These are phyloP conservation scores for Linum usitatissimum DNA, from an alignment of 345 rosid species.

Conservation along the genomic window DNA sequence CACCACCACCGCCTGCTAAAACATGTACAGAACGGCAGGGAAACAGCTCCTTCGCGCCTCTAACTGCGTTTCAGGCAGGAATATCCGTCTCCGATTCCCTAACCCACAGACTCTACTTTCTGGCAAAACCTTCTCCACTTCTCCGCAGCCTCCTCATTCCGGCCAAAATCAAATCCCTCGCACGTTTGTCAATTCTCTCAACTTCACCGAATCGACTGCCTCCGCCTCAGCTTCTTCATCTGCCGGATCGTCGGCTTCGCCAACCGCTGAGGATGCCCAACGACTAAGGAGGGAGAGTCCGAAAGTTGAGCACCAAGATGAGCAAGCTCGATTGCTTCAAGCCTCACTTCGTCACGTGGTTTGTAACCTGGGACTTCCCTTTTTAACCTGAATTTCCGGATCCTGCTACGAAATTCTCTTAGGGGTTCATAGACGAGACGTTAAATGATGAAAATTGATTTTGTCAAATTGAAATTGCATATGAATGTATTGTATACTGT, in stretches of 20 bases:
- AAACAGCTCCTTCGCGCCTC: constrained; percentile 34
- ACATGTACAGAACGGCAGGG: constrained; percentile 55
- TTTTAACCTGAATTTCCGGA: not conserved
- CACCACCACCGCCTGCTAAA: not conserved
- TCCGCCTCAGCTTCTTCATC: constrained; percentile 24
- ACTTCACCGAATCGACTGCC: constrained; percentile 25
- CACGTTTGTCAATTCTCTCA: constrained; percentile 13
- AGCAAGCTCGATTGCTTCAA: constrained; percentile 65
- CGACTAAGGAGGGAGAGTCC: constrained; percentile 37
- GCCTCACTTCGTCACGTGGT: constrained; percentile 87
- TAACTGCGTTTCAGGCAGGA: constrained; percentile 1
- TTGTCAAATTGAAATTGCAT: not conserved
- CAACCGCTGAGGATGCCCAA: constrained; percentile 26
- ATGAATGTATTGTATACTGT: not conserved
- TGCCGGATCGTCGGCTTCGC: constrained; percentile 15
- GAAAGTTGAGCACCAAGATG: constrained; percentile 46
- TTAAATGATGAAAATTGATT: not conserved
- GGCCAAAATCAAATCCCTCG: constrained; percentile 12
- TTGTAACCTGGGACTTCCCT: constrained; percentile 6
- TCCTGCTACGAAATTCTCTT: not conserved
- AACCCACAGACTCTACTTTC: constrained; percentile 13
- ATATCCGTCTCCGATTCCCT: constrained; percentile 14
- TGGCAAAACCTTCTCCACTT: constrained; percentile 32
- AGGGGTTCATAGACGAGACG: not conserved
- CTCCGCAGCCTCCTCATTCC: constrained; percentile 20